Evolutionary conservation across 805 yeast genomes (phyloP), one percentile per base, ranked within the genome.

Genomic region (Yamadazyma ubonensis): DNA sequence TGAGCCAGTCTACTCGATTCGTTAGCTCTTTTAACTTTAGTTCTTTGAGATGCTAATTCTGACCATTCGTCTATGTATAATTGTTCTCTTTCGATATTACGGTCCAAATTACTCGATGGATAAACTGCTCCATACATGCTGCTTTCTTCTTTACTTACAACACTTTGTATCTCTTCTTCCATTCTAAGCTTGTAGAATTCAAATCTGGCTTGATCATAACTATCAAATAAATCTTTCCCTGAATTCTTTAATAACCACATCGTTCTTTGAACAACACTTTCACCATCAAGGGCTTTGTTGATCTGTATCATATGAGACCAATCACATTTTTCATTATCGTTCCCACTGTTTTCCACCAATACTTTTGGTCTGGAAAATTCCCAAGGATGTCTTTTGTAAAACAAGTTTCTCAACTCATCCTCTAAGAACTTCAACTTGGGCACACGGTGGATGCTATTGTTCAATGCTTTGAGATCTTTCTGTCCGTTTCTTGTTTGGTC

Each of bases 351-450:
- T 61, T 93, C 99, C 33, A 89, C 73, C 49, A 93, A 65, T 20
- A 79, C 73, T 58, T 86, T 86, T 10, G 98, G 96, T 51, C 95
- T 77, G 1, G 98, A 87, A 39, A 90, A 70, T 64, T 93, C 99
- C 99, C 99, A 93, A 5, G 99, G 99, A 63, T 93, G 99, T 58
- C 90, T 96, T 43, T 80, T 79, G 62, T 83, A 91, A 56, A 93
- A 93, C 17, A 85, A 70, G 33, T 76, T 72, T 67, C 99, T 79
- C 51, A 93, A 64, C 52, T 83, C 79, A 63, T 93, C 99, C 61
- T 91, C 93, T 39, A 79, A 59, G 50, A 75, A 83, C 41, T 59
- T 61, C 54, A 86, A 65, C 46, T 73, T 71, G 29, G 78, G 76
- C 8, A 83, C 72, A 48, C 70, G 64, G 50, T 71, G 70, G 11